Conservation (phyloP, 192 early-diverging fungal species). For the Chytriomyces sp. region DNA sequence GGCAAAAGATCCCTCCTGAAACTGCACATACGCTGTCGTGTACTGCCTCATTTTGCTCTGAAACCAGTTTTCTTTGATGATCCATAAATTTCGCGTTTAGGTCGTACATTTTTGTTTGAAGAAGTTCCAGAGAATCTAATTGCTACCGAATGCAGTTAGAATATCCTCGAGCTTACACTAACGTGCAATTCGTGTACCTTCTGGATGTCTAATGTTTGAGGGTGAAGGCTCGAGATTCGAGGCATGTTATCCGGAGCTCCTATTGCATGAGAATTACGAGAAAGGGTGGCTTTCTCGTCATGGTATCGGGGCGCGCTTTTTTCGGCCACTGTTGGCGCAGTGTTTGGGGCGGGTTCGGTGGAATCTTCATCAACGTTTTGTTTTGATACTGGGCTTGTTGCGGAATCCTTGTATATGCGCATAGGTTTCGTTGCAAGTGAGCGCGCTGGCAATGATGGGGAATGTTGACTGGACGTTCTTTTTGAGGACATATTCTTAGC, state of each 20-base stretch:
- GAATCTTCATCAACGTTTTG: background rate
- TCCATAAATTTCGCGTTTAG: constrained; percentile 26
- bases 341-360: too few relatives aligned
- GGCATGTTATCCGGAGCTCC: background rate
- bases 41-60: constrained; percentile 20
- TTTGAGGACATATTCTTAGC: background rate
- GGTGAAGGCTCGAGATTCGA: too few relatives aligned
- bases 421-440: background rate
- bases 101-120: constrained; percentile 13
- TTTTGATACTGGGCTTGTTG: constrained; percentile 13
- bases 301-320: background rate
- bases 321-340: background rate
- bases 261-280: background rate
- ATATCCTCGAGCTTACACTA: too few relatives aligned
- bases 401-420: constrained; percentile 7
- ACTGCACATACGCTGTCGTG: constrained; percentile 6
- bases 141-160: background rate
- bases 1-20: background rate
- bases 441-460: background rate
- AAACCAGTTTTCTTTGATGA: constrained; percentile 18
- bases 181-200: background rate
- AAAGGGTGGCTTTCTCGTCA: background rate
- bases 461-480: background rate
- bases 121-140: constrained; percentile 24
- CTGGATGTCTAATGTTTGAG: background rate